Evolutionary conservation across 345 rosid genomes (phyloP).

Genomic region (Eucalyptus coolabah): DNA sequence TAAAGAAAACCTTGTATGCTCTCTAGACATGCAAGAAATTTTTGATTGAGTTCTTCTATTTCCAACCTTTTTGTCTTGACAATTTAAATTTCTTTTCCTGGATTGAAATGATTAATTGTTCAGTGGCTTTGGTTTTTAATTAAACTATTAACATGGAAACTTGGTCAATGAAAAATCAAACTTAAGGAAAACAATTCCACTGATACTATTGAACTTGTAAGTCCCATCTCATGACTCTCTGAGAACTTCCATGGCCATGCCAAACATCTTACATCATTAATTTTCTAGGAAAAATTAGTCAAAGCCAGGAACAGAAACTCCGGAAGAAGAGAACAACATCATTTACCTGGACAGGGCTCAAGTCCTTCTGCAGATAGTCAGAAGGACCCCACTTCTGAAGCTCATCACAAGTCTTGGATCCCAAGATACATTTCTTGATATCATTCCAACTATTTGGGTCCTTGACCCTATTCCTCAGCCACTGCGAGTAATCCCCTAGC

Average conservation of each 20-base stretch:
- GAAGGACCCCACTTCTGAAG: conserved; percentile 66
- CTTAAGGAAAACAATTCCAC: neutral
- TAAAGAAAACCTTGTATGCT: neutral
- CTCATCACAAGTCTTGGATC: conserved; percentile 62
- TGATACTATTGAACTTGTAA: neutral
- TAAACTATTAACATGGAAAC: neutral
- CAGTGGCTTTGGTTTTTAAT: neutral
- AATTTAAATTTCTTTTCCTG: neutral
- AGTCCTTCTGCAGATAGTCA: conserved; percentile 53
- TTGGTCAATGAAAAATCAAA: neutral
- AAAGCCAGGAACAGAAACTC: neutral
- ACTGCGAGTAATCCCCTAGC: conserved; percentile 67
- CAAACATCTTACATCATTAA: neutral
- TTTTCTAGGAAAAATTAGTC: neutral
- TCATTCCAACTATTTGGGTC: conserved; percentile 60
- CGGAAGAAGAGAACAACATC: neutral
- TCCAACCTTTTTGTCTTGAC: neutral
- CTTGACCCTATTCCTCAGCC: conserved; percentile 55
- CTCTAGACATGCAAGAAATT: neutral
- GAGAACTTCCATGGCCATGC: neutral
- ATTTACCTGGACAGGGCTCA: conserved; percentile 76
- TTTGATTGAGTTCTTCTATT: neutral
- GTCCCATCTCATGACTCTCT: neutral
- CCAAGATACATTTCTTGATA: conserved; percentile 62
- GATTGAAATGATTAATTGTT: neutral